Percentiles rank a stretch among this genome's conserved stretches.
Evolutionary conservation across 371 early-diverging fungal genomes (phyloP).

Genomic region (Smittium culicis): DNA sequence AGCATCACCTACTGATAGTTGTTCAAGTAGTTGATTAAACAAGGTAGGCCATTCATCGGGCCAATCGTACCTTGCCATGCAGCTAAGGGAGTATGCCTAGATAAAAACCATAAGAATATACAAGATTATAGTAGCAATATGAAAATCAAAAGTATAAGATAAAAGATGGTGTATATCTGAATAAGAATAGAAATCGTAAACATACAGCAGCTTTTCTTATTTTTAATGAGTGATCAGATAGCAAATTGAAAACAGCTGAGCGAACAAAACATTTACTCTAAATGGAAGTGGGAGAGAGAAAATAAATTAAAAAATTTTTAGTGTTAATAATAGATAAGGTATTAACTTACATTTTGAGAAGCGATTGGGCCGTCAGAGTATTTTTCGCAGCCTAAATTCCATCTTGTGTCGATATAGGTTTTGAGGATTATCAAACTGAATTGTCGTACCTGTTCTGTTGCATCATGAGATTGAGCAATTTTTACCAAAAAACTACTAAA

Average conservation of each 20-base stretch:
- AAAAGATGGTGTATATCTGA: no score
- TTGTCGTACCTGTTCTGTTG: slow-evolving; percentile 54
- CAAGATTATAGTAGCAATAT: no score
- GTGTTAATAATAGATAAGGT: no score
- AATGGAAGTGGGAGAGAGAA: no score
- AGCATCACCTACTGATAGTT: slow-evolving; percentile 47
- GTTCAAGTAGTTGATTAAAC: slow-evolving; percentile 54
- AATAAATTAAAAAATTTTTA: no score
- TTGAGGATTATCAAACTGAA: slow-evolving; percentile 67
- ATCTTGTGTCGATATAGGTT: slow-evolving; percentile 58
- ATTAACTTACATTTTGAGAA: background rate
- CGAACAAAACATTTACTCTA: slow-evolving; percentile 19
- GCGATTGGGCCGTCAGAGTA: slow-evolving; percentile 22
- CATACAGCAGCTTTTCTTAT: slow-evolving; percentile 22
- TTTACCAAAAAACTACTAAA: slow-evolving; percentile 52
- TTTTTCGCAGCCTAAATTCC: slow-evolving; percentile 41
- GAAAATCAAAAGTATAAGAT: no score
- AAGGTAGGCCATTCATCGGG: slow-evolving; percentile 91
- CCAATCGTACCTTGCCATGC: slow-evolving; percentile 83
- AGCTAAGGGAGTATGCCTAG: slow-evolving; percentile 64
- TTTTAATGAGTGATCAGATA: slow-evolving; percentile 16
- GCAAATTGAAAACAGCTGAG: slow-evolving; percentile 19
- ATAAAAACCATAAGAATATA: no score
- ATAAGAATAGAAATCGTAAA: no score
- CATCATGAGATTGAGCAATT: slow-evolving; percentile 48